These are phyloP conservation scores for Neostapfia colusana DNA, from an alignment of 176 grass and related monocot species.

Conservation along the genomic window DNA sequence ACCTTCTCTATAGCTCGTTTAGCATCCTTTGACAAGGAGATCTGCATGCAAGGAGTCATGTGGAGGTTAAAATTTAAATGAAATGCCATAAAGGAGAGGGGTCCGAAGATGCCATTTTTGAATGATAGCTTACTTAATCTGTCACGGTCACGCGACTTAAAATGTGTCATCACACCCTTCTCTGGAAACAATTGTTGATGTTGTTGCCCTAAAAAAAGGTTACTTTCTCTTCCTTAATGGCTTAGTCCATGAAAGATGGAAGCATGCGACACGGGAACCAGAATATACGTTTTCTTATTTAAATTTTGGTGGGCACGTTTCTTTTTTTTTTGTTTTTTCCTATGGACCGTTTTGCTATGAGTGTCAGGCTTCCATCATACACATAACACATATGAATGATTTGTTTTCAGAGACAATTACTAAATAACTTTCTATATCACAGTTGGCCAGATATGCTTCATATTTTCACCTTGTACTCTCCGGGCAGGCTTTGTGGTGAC, in stretches of 20 bases:
- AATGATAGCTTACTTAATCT: neutral
- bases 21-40: too few species aligned
- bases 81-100: too few species aligned
- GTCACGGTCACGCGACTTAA: neutral
- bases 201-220: neutral
- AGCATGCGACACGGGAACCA: neutral
- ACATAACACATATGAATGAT: neutral
- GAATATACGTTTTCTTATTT: neutral
- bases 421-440: neutral
- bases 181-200: neutral
- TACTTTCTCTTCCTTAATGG: too few species aligned
- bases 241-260: neutral
- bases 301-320: neutral
- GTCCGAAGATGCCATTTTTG: too few species aligned
- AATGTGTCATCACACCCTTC: neutral
- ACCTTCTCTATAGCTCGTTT: too few species aligned
- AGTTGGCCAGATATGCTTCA: conserved; percentile 11
- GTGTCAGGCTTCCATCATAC: neutral
- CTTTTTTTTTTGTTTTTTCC: neutral
- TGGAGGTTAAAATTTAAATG: too few species aligned
- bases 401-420: neutral
- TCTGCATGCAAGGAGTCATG: too few species aligned
- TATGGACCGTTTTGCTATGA: neutral
- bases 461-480: neutral
- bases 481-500: conserved; percentile 4